phyloP scores from a whole-genome alignment of 768 basidiomycete genomes.

The Hebeloma cylindrosporum region DNA sequence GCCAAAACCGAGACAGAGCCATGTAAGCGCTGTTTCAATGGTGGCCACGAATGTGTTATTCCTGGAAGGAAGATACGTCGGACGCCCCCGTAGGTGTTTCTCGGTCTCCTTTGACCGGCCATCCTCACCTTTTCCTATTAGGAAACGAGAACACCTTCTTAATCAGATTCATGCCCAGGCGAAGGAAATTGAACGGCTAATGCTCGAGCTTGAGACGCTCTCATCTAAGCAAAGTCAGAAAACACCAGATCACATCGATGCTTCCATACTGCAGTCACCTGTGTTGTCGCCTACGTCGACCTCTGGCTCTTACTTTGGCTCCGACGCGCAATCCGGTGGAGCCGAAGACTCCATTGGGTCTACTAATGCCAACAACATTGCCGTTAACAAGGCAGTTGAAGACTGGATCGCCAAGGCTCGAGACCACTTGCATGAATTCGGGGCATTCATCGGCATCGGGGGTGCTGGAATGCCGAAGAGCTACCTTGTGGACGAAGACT shows the following conservation, averaged over 20 bases:
- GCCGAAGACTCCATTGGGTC: constrained; percentile 13
- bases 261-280: constrained; percentile 37
- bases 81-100: constrained; percentile 66
- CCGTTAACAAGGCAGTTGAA: constrained; percentile 57
- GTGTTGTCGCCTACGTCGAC: constrained; percentile 36
- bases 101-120: not conserved
- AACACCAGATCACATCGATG: constrained; percentile 19
- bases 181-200: constrained; percentile 66
- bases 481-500: constrained; percentile 49
- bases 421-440: constrained; percentile 66
- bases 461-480: constrained; percentile 54
- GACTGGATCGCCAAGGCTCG: constrained; percentile 80
- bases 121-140: constrained; percentile 25
- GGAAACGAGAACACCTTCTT: constrained; percentile 80
- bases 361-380: constrained; percentile 32
- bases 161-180: constrained; percentile 76
- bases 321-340: constrained; percentile 23
- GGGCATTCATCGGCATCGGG: constrained; percentile 62
- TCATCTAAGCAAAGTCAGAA: constrained; percentile 15
- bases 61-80: constrained; percentile 84
- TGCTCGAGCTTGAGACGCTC: constrained; percentile 59
- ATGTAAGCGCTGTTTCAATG: constrained; percentile 72
- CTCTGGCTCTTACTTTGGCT: constrained; percentile 27
- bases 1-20: constrained; percentile 70
- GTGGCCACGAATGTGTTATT: constrained; percentile 71